Evolutionary conservation across 208 protist genomes (phyloP), one percentile per base, ranked within the genome.

Genomic region (Wallacemonas sp.): DNA sequence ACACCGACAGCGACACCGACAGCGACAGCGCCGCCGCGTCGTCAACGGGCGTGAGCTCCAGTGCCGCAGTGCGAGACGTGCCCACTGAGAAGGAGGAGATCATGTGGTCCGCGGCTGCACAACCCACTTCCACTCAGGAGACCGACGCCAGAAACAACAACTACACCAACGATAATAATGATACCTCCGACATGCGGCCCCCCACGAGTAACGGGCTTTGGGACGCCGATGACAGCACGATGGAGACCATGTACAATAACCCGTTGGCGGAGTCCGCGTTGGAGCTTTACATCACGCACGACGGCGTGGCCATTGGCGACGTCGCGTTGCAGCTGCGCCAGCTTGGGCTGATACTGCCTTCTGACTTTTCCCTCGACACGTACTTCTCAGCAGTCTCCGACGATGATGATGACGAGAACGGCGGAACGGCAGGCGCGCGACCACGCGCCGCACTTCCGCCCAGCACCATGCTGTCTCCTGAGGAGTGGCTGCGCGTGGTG

Each of bases 251-350:
- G 5, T 16, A 9, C 8, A 26, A 9, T 6, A 36, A 61, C 55
- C 36, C 55, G 36, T n/a, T 46, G n/a, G 36, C 72, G 34, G 74
- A 78, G 32, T 32, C 27, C 12, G 65, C 67, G 9, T 62, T 85
- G 21, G 65, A 76, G 56, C 41, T 80, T n/a, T 85, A 81, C 69
- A 44, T 81, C 0, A 55, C 72, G 4, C 21, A 54, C 0, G 75
- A 64, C 30, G 74, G 80, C 19, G 34, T 79, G 1, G 26, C 46
- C 27, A 11, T 29, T 4, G 14, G 24, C 30, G 72, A 76, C 48
- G 70, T 69, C 11, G 1, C 30, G 9, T 16, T 24, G n/a, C 30
- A 3, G 5, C 21, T 62, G 27, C 36, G 56, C 17, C 19, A 21
- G 12, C 21, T 62, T 5, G 56, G 48, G 27, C 56, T 74, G 2